A percentile compares a stretch with the other conserved stretches of the same genome.
phyloP scores from a whole-genome alignment of 306 rosid species.

The Vigna trinervia region DNA sequence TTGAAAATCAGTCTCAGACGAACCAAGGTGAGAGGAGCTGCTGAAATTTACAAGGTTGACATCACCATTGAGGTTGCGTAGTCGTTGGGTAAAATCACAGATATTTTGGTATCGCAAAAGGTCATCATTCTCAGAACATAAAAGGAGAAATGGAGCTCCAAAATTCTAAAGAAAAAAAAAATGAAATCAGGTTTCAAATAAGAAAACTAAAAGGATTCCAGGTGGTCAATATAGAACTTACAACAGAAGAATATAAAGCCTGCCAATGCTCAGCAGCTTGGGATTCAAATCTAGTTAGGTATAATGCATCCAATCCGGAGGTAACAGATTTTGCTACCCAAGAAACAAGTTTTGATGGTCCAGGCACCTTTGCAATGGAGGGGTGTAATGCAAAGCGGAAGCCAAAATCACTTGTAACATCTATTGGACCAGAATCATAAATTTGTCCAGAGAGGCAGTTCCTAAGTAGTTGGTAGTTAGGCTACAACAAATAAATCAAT shows the following conservation, averaged over 20 bases:
- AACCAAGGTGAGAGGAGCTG: slow-evolving; percentile 86
- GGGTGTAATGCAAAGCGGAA: slow-evolving; percentile 79
- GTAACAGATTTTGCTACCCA: slow-evolving; percentile 87
- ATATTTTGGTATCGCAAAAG: slow-evolving; percentile 71
- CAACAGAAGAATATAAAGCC: slow-evolving; percentile 84
- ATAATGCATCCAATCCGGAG: slow-evolving; percentile 89
- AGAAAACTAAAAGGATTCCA: slow-evolving; percentile 24
- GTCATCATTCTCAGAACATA: slow-evolving; percentile 88
- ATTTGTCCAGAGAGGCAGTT: slow-evolving; percentile 82
- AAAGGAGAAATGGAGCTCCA: slow-evolving; percentile 92
- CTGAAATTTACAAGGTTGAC: slow-evolving; percentile 80
- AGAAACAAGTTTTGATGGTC: slow-evolving; percentile 79
- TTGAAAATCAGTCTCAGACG: slow-evolving; percentile 44
- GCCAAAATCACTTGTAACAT: slow-evolving; percentile 92
- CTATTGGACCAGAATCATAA: slow-evolving; percentile 91
- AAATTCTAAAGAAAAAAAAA: slow-evolving; percentile 58
- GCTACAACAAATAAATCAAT: slow-evolving; percentile 55
- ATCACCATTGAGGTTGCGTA: slow-evolving; percentile 80
- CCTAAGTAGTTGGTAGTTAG: slow-evolving; percentile 68
- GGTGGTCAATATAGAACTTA: slow-evolving; percentile 53
- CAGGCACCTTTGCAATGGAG: slow-evolving; percentile 75
- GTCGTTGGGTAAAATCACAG: slow-evolving; percentile 66
- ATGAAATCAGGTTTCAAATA: slow-evolving; percentile 26
- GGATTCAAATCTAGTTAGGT: slow-evolving; percentile 87
- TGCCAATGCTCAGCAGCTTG: slow-evolving; percentile 87